phyloP scores from a whole-genome alignment of 495 filamentous ascomycete genomes.

The Aspergillus baeticus region DNA sequence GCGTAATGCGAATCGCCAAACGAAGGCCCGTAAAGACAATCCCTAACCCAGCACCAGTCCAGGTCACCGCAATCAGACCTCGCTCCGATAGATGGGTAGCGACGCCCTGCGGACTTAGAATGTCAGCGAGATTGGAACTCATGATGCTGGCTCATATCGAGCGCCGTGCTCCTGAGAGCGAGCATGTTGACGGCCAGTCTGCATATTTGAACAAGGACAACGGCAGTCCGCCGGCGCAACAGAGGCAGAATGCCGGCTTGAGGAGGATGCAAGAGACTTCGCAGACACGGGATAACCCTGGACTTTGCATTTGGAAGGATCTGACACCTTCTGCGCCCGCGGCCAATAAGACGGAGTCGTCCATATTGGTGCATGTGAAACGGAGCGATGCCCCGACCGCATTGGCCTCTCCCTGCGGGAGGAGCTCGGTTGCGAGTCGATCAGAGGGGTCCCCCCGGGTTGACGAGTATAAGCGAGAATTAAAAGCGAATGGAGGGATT shows the following conservation, averaged over 20 bases:
- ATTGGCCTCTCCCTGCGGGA: too few relatives aligned
- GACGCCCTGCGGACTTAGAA: constrained; percentile 6
- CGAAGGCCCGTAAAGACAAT: constrained; percentile 38
- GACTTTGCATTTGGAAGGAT: too few relatives aligned
- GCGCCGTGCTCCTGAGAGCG: not conserved
- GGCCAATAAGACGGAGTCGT: too few relatives aligned
- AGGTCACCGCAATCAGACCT: constrained; percentile 22
- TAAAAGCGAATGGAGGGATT: not conserved
- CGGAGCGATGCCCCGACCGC: too few relatives aligned
- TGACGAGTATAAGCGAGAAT: not conserved
- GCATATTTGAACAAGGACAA: constrained; percentile 2
- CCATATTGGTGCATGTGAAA: too few relatives aligned
- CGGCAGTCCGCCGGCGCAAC: not conserved
- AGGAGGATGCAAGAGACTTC: too few relatives aligned
- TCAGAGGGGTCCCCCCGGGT: too few relatives aligned
- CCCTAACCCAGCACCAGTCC: constrained; percentile 32
- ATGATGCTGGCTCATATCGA: not conserved
- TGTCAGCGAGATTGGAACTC: not conserved
- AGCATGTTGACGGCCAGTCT: not conserved
- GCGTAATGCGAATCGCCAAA: constrained; percentile 33
- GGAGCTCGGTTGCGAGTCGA: too few relatives aligned
- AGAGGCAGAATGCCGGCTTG: not conserved
- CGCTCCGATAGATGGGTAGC: constrained; percentile 13
- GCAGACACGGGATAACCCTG: too few relatives aligned
- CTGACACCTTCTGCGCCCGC: too few relatives aligned